A percentile compares a stretch with the other conserved stretches of the same genome.
Conservation (phyloP, 352 stramenopile genomes). For the Globisporangium ultimum region DNA sequence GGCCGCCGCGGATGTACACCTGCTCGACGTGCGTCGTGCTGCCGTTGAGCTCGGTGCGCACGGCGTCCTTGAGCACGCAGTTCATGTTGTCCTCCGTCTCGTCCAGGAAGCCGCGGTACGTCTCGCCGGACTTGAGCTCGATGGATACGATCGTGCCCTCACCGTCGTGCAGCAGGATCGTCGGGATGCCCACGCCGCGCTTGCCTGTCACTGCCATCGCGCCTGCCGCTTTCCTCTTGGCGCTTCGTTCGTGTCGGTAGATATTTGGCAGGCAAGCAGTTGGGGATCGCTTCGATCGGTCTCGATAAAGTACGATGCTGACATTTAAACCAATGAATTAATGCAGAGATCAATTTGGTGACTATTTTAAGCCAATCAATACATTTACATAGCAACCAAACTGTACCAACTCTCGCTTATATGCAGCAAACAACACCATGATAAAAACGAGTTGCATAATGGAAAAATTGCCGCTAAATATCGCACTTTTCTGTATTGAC, state of each 20-base stretch:
- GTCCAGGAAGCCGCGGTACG: slow-evolving; percentile 80
- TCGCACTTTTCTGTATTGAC: slow-evolving; percentile 20
- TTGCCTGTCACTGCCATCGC: slow-evolving; percentile 82
- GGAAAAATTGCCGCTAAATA: slow-evolving; percentile 15
- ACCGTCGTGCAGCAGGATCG: slow-evolving; percentile 82
- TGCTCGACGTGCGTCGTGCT: slow-evolving; percentile 80
- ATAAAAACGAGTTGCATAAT: background rate
- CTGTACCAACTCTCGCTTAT: too few relatives aligned
- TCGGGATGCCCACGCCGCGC: slow-evolving; percentile 81
- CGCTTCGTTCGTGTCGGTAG: slow-evolving; percentile 6
- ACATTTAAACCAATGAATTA: slow-evolving; percentile 5
- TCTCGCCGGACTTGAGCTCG: slow-evolving; percentile 84
- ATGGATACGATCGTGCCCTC: slow-evolving; percentile 88
- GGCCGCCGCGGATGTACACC: slow-evolving; percentile 79
- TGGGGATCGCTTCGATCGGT: too few relatives aligned
- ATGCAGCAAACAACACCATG: background rate
- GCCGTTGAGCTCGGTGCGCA: slow-evolving; percentile 78
- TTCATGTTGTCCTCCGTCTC: slow-evolving; percentile 92
- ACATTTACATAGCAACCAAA: too few relatives aligned
- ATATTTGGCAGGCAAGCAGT: background rate
- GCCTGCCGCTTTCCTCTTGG: slow-evolving; percentile 1
- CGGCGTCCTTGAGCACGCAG: slow-evolving; percentile 86
- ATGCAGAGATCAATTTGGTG: too few relatives aligned
- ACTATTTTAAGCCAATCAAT: too few relatives aligned
- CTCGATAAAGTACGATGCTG: slow-evolving; percentile 7